These are phyloP conservation scores for Macrocystidia cucumis DNA, from an alignment of 1,284 basidiomycete genomes.

Conservation along the genomic window DNA sequence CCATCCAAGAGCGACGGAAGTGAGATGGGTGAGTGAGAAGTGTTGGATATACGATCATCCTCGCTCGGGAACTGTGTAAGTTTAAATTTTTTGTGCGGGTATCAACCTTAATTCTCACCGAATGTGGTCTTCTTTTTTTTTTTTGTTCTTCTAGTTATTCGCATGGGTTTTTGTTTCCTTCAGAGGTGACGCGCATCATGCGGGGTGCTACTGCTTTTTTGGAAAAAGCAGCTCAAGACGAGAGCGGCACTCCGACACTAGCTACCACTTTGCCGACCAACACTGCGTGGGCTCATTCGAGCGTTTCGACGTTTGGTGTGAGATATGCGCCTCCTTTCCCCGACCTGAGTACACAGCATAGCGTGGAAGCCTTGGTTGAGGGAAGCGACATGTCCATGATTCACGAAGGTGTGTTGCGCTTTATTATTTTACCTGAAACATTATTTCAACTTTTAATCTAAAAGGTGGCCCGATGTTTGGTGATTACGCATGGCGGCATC, in stretches of 20 bases:
- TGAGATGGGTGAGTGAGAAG: conserved; percentile 87
- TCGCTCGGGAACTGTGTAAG: conserved; percentile 83
- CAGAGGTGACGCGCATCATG: conserved; percentile 71
- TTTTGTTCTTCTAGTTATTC: conserved; percentile 56
- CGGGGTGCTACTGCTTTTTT: conserved; percentile 35
- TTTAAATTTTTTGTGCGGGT: conserved; percentile 10
- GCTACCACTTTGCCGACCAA: conserved; percentile 30
- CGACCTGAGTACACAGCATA: conserved; percentile 63
- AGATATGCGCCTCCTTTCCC: conserved; percentile 70
- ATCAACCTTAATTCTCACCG: conserved; percentile 2
- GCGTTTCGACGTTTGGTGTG: conserved; percentile 79
- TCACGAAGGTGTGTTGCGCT: conserved; percentile 39
- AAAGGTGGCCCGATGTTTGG: conserved; percentile 48
- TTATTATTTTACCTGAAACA: conserved; percentile 4
- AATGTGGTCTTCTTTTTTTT: conserved; percentile 6
- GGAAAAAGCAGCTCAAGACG: conserved; percentile 27
- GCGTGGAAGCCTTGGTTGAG: conserved; percentile 90
- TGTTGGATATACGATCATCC: conserved; percentile 99
- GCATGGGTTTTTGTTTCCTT: conserved; percentile 96
- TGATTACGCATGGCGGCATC: conserved; percentile 57
- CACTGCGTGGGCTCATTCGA: conserved; percentile 70
- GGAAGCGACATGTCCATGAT: conserved; percentile 76
- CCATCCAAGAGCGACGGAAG: conserved; percentile 75
- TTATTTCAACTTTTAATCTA: conserved; percentile 4
- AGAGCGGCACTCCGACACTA: conserved; percentile 13